Evolutionary conservation across 306 rosid species (phyloP).

Genomic region (Inga laurina): DNA sequence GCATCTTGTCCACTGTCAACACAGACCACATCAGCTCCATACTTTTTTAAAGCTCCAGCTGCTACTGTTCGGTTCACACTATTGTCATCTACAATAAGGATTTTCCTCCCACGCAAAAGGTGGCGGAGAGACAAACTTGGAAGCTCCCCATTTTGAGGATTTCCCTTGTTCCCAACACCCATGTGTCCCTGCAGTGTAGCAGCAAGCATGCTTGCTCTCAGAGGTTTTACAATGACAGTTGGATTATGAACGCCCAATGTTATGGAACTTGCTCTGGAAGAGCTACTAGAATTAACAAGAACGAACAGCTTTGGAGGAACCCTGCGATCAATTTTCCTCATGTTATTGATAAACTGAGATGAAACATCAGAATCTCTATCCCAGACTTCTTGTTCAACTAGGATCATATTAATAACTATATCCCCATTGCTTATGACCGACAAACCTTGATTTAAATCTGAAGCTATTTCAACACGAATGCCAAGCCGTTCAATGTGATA

Average conservation of each 20-base stretch:
- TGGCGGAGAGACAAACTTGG: slow-evolving; percentile 67
- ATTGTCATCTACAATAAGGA: slow-evolving; percentile 90
- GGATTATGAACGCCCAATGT: slow-evolving; percentile 45
- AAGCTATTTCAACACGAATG: slow-evolving; percentile 64
- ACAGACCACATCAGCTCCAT: slow-evolving; percentile 91
- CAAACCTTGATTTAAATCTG: slow-evolving; percentile 68
- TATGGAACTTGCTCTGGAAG: slow-evolving; percentile 41
- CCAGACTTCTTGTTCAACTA: slow-evolving; percentile 89
- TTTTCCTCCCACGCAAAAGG: slow-evolving; percentile 79
- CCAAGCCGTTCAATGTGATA: slow-evolving; percentile 92
- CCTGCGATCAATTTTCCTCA: slow-evolving; percentile 37
- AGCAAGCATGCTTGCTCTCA: slow-evolving; percentile 92
- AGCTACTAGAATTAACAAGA: slow-evolving; percentile 63
- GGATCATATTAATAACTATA: slow-evolving; percentile 51
- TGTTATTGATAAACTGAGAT: slow-evolving; percentile 46
- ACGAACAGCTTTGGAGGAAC: slow-evolving; percentile 73
- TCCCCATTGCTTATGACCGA: slow-evolving; percentile 48
- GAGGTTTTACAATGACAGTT: slow-evolving; percentile 70
- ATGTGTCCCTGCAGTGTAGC: slow-evolving; percentile 80
- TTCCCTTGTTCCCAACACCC: slow-evolving; percentile 70
- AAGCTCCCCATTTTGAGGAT: slow-evolving; percentile 68
- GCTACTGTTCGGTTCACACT: slow-evolving; percentile 89
- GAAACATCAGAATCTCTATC: slow-evolving; percentile 56
- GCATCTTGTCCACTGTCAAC: slow-evolving; percentile 79
- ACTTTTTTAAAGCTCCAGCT: slow-evolving; percentile 84